Percentiles rank a stretch among this genome's conserved stretches.
These are phyloP conservation scores for Hymenoscyphus occultus DNA, from an alignment of 2,329 filamentous ascomycete genomes.

Conservation along the genomic window DNA sequence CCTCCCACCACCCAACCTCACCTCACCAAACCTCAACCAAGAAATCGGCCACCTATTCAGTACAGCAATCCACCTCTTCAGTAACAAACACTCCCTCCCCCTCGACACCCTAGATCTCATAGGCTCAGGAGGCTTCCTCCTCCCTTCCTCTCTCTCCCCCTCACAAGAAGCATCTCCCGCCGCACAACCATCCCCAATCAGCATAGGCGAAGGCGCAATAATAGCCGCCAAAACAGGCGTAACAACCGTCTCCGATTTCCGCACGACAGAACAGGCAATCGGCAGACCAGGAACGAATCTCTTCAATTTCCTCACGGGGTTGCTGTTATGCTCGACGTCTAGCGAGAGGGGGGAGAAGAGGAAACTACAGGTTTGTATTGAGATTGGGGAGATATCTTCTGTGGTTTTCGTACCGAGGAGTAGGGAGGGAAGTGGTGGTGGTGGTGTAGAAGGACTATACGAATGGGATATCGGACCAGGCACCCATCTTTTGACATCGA, in stretches of 20 bases:
- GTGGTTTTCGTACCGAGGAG: constrained; percentile 35
- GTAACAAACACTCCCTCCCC: constrained; percentile 33
- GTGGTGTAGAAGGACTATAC: constrained; percentile 36
- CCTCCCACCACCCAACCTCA: neutral
- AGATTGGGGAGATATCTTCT: constrained; percentile 34
- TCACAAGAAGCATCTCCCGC: too few species aligned
- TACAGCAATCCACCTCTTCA: constrained; percentile 35
- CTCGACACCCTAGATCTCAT: constrained; percentile 36
- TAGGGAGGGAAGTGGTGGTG: constrained; percentile 30
- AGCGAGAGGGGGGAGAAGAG: neutral
- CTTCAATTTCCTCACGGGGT: constrained; percentile 34
- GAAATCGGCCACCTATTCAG: constrained; percentile 37
- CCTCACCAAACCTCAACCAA: constrained; percentile 32
- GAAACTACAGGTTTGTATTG: constrained; percentile 35
- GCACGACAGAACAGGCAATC: constrained; percentile 37
- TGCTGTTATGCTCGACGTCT: constrained; percentile 35
- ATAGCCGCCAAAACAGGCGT: constrained; percentile 37
- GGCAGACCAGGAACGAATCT: constrained; percentile 36
- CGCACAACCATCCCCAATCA: constrained; percentile 37
- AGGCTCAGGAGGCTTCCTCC: constrained; percentile 34
- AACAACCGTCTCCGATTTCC: constrained; percentile 36
- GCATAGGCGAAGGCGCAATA: constrained; percentile 35
- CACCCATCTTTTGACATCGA: constrained; percentile 28
- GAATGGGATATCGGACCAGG: constrained; percentile 37
- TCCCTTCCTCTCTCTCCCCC: too few species aligned